Evolutionary conservation across 2,329 filamentous ascomycete genomes (phyloP), one percentile per base, ranked within the genome.

Genomic region (Plenodomus lindquistii): DNA sequence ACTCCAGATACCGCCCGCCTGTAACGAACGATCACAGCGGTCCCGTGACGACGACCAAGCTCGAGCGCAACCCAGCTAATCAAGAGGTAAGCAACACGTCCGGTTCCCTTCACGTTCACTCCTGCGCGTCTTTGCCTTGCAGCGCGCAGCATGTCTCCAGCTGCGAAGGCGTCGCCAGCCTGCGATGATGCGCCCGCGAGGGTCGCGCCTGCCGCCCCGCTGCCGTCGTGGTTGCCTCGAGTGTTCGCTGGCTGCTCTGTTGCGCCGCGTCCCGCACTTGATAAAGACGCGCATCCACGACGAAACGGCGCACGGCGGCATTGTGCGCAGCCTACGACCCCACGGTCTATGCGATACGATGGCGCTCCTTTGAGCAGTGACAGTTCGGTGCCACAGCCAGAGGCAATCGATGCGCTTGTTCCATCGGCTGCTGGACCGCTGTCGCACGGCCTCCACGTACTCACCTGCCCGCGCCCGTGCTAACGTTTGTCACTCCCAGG

Each of bases 301-400:
- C 56, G 59, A 54, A 60, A 67, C 63, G 62, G 49, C 45, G 61
- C 59, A 69, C 69, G 50, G 59, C 62, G 50, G 60, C 57, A 55
- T 62, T 62, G 62, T 70, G 55, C 56, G 37, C 60, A 61, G 50
- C 48, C 45, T 48, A 48, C 60, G 29, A 54, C 52, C 52, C 51
- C 50, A 47, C 48, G 42, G 37, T 56, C 55, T 50, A 55, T 61
- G 60, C 59, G 55, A 65, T 65, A 51, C 60, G 52, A 63, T 55
- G 46, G 40, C 46, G 49, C 54, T 60, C 50, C 53, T 63, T 66
- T 53, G 55, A 67, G 66, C 55, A 60, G 58, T 71, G 67, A 71
- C 70, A 70, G 67, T 63, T 60, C 51, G 59, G 70, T 72, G 61
- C 53, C 64, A 70, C 70, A 62, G 57, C 62, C 42, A 63, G 53